Evolutionary conservation across 768 basidiomycete species (phyloP).

Genomic region (Lentinula sp.): DNA sequence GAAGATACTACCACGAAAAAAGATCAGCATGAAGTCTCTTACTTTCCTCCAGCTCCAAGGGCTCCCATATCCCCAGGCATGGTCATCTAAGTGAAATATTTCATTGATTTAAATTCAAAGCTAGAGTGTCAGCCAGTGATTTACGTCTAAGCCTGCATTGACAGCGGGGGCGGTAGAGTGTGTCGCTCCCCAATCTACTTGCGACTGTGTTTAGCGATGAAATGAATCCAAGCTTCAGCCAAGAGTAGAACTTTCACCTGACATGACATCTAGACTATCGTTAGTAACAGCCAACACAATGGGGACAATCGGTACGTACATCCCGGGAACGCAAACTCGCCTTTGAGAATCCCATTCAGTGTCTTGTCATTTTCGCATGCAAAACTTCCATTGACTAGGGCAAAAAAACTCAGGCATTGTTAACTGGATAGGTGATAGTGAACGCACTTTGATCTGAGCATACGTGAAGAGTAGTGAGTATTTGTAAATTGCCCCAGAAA

Average conservation of each 20-base stretch:
- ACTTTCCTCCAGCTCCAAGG: slow-evolving; percentile 19
- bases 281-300: not conserved
- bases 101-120: not conserved
- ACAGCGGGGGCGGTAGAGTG: slow-evolving; percentile 45
- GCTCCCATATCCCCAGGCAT: slow-evolving; percentile 59
- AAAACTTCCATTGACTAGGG: slow-evolving; percentile 47
- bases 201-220: not conserved
- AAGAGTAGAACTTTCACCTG: slow-evolving; percentile 23
- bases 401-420: slow-evolving; percentile 9
- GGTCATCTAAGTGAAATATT: slow-evolving; percentile 44
- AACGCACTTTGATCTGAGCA: slow-evolving; percentile 16
- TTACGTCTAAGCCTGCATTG: slow-evolving; percentile 57
- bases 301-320: slow-evolving; percentile 28
- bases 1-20: not conserved
- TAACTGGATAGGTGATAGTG: not conserved
- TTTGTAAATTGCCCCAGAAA: not conserved
- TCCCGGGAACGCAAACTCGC: slow-evolving; percentile 62
- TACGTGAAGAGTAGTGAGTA: not conserved
- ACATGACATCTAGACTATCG: slow-evolving; percentile 33
- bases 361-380: slow-evolving; percentile 60
- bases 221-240: not conserved
- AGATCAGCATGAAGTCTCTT: not conserved
- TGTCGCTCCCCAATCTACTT: slow-evolving; percentile 61
- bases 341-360: slow-evolving; percentile 57
- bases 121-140: slow-evolving; percentile 10